A percentile compares a stretch with the other conserved stretches of the same genome.
Evolutionary conservation across 139 green algal genomes (phyloP).

Genomic region (Astrephomene gubernaculifera): DNA sequence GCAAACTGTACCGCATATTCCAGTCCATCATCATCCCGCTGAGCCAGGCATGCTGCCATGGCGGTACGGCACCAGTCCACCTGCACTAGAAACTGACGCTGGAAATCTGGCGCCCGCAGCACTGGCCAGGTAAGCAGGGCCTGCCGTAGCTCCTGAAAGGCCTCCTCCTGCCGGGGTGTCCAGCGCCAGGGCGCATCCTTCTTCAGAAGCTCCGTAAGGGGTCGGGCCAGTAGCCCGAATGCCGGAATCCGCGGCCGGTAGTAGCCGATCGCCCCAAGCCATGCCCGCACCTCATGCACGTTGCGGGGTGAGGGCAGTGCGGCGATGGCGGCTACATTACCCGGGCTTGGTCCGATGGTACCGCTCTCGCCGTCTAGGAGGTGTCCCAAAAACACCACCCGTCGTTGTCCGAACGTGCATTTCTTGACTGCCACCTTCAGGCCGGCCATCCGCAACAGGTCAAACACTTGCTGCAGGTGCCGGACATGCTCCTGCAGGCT

Average conservation of each 20-base stretch:
- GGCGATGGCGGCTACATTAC: background rate
- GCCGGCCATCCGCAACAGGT: background rate
- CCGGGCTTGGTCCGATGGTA: background rate
- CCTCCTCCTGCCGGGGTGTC: background rate
- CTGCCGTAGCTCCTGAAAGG: background rate
- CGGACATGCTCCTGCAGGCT: too few species aligned
- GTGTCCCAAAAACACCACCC: background rate
- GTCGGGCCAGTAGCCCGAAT: background rate
- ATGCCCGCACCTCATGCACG: background rate
- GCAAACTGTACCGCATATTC: conserved; percentile 36
- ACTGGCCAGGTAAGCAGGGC: background rate
- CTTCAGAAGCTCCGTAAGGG: background rate
- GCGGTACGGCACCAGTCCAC: too few species aligned
- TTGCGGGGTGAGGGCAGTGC: background rate
- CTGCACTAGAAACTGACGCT: background rate
- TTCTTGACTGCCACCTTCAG: background rate
- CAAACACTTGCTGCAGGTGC: too few species aligned
- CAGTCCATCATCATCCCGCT: background rate
- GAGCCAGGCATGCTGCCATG: background rate
- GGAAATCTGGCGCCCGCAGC: background rate
- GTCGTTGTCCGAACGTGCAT: background rate
- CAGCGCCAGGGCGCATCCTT: background rate
- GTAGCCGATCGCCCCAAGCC: background rate
- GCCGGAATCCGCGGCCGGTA: background rate
- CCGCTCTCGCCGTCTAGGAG: background rate